phyloP scores from a whole-genome alignment of 2,329 filamentous ascomycete species.

The Metarhizium sp. region DNA sequence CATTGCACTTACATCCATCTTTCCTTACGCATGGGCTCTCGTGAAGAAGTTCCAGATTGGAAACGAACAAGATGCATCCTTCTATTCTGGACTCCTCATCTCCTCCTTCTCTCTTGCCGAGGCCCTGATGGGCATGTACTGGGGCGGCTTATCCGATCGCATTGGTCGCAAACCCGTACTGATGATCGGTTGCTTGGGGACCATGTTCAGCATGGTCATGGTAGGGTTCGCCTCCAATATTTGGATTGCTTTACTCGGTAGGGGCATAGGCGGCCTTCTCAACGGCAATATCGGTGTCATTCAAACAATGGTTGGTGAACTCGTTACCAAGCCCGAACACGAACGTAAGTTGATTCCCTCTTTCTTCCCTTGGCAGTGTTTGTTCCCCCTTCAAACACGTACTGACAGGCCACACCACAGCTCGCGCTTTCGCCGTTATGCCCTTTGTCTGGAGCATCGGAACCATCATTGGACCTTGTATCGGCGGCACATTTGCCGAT shows the following conservation, averaged over 20 bases:
- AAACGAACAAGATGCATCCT: conserved; percentile 65
- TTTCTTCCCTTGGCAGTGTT: conserved; percentile 6
- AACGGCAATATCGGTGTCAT: conserved; percentile 91
- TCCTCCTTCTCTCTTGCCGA: conserved; percentile 79
- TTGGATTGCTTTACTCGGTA: conserved; percentile 69
- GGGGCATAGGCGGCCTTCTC: conserved; percentile 69
- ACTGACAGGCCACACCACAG: conserved; percentile 36
- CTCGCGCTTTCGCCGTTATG: conserved; percentile 83
- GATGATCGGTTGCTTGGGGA: conserved; percentile 71
- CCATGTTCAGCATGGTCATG: conserved; percentile 71
- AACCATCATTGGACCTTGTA: conserved; percentile 79
- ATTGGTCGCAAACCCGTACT: conserved; percentile 81
- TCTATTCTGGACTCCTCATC: conserved; percentile 81
- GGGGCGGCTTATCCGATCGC: conserved; percentile 74
- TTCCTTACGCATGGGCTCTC: conserved; percentile 82
- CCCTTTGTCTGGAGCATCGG: conserved; percentile 90
- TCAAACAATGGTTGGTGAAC: conserved; percentile 85
- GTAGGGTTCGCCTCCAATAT: conserved; percentile 79
- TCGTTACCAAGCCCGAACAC: conserved; percentile 75
- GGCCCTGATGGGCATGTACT: conserved; percentile 76
- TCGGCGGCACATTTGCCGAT: conserved; percentile 79
- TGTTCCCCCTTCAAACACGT: not conserved
- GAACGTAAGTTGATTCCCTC: conserved; percentile 53
- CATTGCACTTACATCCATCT: conserved; percentile 86
- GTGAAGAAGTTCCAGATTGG: conserved; percentile 69